Evolutionary conservation across 2,329 filamentous ascomycete genomes (phyloP), one percentile per base, ranked within the genome.

Genomic region (Clarireedia monteithiana): DNA sequence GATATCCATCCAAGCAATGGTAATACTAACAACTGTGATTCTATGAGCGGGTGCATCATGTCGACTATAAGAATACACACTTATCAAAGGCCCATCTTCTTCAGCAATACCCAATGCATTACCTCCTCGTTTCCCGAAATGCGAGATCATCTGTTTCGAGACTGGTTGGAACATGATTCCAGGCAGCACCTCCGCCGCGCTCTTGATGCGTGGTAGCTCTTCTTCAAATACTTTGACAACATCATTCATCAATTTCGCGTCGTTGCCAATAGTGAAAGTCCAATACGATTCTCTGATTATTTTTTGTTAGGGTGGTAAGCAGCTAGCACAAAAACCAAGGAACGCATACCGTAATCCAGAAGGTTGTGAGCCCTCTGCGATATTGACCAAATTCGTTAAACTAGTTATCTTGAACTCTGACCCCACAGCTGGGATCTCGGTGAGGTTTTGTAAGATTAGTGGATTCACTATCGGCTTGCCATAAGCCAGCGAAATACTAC

Each of bases 1-100:
- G 1, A 63, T 64, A 5, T 65, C 56, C 0, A 56, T 51, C 68
- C 71, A 71, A 17, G 58, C 63, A 10, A 65, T 50, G 66, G 59
- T 49, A 24, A 60, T 47, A 15, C 30, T 51, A 26, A 42, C 23
- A 1, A 54, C 44, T 57, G 23, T 45, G 40, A 20, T 20, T 20
- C 20, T 2, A 20, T 24, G 9, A 48, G 26, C 34, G 5, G 5
- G 49, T 12, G 9, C 10, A 15, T 17, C 2, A n/a, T 39, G 17
- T n/a, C 6, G 7, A 46, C 17, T 2, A 42, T 14, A 12, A 20
- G 17, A 15, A 26, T 46, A 54, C 56, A 17, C 44, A 59, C 58
- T 30, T 6, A 54, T 57, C 15, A 61, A 48, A 23, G 58, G 59
- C 17, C 59, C 61, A 53, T 62, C 48, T 5, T 57, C 54, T 7